Evolutionary conservation across 768 basidiomycete genomes (phyloP).

Genomic region (Amanita polypyramis): DNA sequence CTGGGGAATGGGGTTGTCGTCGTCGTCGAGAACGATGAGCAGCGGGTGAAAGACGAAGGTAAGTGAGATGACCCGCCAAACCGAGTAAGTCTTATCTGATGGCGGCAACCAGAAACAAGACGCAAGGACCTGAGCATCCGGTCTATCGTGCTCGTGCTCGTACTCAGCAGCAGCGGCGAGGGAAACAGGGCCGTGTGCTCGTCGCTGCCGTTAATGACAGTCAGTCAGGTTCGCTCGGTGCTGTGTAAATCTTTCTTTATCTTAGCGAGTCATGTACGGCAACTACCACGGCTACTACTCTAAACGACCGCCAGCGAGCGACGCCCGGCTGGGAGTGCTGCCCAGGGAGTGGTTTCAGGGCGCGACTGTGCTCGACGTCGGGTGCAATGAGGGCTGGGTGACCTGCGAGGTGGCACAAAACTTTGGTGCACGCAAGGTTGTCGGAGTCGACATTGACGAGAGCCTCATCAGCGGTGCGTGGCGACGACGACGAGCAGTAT

Average conservation of each 20-base stretch:
- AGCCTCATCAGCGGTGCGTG: slow-evolving; percentile 67
- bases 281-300: slow-evolving; percentile 77
- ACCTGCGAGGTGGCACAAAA: slow-evolving; percentile 71
- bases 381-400: slow-evolving; percentile 82
- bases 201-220: background rate
- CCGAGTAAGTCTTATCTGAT: slow-evolving; percentile 6
- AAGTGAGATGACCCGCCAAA: background rate
- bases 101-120: background rate
- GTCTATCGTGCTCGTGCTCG: background rate
- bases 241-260: slow-evolving; percentile 1
- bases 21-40: background rate
- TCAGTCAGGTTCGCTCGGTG: no score
- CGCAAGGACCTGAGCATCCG: background rate
- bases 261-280: slow-evolving; percentile 35
- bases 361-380: slow-evolving; percentile 67
- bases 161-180: background rate
- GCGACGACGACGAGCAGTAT: slow-evolving; percentile 56
- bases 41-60: background rate
- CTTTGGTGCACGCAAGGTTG: slow-evolving; percentile 50
- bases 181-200: background rate
- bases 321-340: slow-evolving; percentile 58
- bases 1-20: slow-evolving; percentile 13
- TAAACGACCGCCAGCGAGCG: slow-evolving; percentile 51
- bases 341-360: slow-evolving; percentile 40
- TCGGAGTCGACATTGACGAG: slow-evolving; percentile 82